These are phyloP conservation scores for Rutidosis leptorrhynchoides DNA, from an alignment of 129 eudicot genomes.

Conservation along the genomic window DNA sequence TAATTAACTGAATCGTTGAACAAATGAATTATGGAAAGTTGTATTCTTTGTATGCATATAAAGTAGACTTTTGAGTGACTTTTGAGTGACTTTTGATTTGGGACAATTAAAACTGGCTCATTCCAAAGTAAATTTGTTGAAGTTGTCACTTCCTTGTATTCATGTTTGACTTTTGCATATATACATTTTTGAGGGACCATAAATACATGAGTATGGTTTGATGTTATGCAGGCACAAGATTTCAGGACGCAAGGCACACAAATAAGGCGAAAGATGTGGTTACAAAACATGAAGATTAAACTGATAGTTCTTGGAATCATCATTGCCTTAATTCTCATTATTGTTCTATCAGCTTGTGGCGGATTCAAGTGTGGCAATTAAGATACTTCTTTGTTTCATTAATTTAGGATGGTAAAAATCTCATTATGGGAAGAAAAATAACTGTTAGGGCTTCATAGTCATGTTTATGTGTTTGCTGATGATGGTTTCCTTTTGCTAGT, in stretches of 20 bases:
- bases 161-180: not conserved
- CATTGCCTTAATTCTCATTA: slow-evolving; percentile 76
- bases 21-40: not conserved
- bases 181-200: not conserved
- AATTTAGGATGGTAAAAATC: slow-evolving; percentile 29
- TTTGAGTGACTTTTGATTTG: not conserved
- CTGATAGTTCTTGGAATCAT: slow-evolving; percentile 83
- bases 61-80: not conserved
- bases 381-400: slow-evolving; percentile 21
- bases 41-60: not conserved
- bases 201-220: not conserved
- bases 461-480: slow-evolving; percentile 36
- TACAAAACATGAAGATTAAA: slow-evolving; percentile 94
- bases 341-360: slow-evolving; percentile 72
- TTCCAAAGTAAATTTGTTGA: not conserved
- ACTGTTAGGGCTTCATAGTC: not conserved
- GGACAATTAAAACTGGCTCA: not conserved
- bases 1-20: not conserved
- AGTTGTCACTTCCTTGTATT: not conserved
- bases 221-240: slow-evolving; percentile 84
- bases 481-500: slow-evolving; percentile 26
- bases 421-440: slow-evolving; percentile 4
- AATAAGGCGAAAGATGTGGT: slow-evolving; percentile 98
- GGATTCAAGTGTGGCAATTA: slow-evolving; percentile 70
- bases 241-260: slow-evolving; percentile 94